Evolutionary conservation across 1,284 basidiomycete genomes (phyloP), one percentile per base, ranked within the genome.

Genomic region (Amylostereum areolatum): DNA sequence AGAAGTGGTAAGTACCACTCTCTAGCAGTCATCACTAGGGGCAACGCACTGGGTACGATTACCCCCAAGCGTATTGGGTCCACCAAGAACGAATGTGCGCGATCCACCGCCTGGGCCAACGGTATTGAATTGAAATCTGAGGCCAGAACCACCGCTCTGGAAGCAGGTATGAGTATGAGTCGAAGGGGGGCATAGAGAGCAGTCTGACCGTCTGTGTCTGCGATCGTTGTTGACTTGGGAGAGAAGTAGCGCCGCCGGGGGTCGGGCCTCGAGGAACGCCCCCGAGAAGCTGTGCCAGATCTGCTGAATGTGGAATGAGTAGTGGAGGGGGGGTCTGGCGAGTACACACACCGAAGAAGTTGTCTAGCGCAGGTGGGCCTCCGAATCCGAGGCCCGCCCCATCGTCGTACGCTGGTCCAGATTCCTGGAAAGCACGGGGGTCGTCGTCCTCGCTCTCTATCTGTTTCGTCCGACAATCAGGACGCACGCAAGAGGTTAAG

Each of bases 381-480:
- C 18, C 18, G 18, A 18, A 18, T 45, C 67, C 68, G 11, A 70
- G 61, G 18, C 53, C 5, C 60, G 53, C n/a, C 44, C 47, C 52
- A 12, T 65, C 70, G 35, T 65, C 68, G 10, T 59, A 57, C 24
- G 53, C 70, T 37, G 58, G 59, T 3, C 55, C 59, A n/a, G 54
- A 59, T 37, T 60, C 59, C 34, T 75, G 73, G 60, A 83, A 87
- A 43, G 74, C 66, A 47, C 88, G 80, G 33, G 88, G 87, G 68
- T 90, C 86, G 59, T 90, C 83, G 47, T 68, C 60, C 11, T 79
- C 70, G 62, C 85, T 76, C 60, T 89, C 87, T 60, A 89, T 79
- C 87, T 89, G 30, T n/a, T 18, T 18, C 18, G 18, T 18, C 18
- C 18, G 18, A 18, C 18, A 18, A 18, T 18, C 18, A 18, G 18